Percentiles rank a stretch among this genome's conserved stretches.
Evolutionary conservation across 1,284 basidiomycete genomes (phyloP).

Genomic region (Mycosarcoma maydis): DNA sequence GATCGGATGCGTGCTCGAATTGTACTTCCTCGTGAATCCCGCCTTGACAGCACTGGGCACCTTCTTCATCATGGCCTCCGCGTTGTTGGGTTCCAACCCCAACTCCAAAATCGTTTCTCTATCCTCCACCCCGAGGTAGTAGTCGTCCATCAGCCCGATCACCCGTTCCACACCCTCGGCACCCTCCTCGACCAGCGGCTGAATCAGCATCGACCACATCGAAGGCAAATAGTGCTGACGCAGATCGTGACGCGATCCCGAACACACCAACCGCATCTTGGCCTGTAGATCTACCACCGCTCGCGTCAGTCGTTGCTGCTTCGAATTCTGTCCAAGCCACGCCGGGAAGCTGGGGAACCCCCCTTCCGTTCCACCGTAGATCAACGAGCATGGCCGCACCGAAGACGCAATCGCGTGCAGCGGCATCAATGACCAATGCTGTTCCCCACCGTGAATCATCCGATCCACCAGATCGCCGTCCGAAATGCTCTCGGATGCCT

Average conservation of each 20-base stretch:
- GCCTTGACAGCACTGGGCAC: conserved; percentile 84
- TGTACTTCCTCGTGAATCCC: conserved; percentile 81
- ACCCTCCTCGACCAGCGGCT: conserved; percentile 76
- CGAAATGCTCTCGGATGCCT: conserved; percentile 88
- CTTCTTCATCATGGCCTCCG: conserved; percentile 77
- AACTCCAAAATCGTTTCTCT: conserved; percentile 95
- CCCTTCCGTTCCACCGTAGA: conserved; percentile 52
- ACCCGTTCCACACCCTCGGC: conserved; percentile 77
- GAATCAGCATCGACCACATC: conserved; percentile 80
- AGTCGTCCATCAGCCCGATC: conserved; percentile 90
- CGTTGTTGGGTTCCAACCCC: conserved; percentile 82
- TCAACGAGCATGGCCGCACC: conserved; percentile 71
- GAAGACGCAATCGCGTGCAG: conserved; percentile 89
- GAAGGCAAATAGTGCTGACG: conserved; percentile 89
- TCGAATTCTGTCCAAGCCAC: conserved; percentile 92
- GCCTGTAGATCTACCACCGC: conserved; percentile 90
- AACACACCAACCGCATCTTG: conserved; percentile 91
- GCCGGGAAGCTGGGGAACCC: conserved; percentile 57
- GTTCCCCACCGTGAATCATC: conserved; percentile 85
- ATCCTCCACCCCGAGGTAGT: conserved; percentile 90
- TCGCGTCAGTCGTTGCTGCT: conserved; percentile 81
- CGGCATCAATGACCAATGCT: conserved; percentile 96
- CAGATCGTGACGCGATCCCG: conserved; percentile 87
- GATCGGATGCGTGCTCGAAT: conserved; percentile 49
- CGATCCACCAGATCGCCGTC: conserved; percentile 94